phyloP scores from a whole-genome alignment of 331 rosid species.

The Spiraea crenata region DNA sequence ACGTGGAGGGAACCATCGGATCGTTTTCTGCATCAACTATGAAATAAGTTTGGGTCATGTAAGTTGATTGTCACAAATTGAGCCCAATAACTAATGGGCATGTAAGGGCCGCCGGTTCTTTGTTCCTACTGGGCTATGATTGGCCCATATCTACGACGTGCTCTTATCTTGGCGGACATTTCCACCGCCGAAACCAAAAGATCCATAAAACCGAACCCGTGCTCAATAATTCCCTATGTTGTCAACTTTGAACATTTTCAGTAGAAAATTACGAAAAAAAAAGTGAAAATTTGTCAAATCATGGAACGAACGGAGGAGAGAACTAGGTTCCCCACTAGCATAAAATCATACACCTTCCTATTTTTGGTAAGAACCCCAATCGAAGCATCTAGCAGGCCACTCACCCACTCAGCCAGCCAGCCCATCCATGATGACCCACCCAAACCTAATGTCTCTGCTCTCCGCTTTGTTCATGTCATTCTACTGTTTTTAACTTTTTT shows the following conservation, averaged over 20 bases:
- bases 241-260: background rate
- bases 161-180: too few species aligned
- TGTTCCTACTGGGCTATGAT: too few species aligned
- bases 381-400: slow-evolving; percentile 13
- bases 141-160: too few species aligned
- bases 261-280: background rate
- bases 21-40: background rate
- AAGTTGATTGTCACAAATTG: background rate
- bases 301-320: slow-evolving; percentile 28
- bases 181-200: too few species aligned
- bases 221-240: background rate
- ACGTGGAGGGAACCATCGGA: background rate
- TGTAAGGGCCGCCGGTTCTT: too few species aligned
- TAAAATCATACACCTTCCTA: slow-evolving; percentile 27
- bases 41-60: background rate
- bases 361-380: slow-evolving; percentile 33
- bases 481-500: background rate
- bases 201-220: too few species aligned
- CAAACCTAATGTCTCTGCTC: slow-evolving; percentile 3
- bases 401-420: slow-evolving; percentile 30
- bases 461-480: background rate
- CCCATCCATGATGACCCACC: slow-evolving; percentile 17
- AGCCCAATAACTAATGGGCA: background rate
- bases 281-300: slow-evolving; percentile 13
- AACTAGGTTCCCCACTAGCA: slow-evolving; percentile 46